Evolutionary conservation across 2,329 filamentous ascomycete species (phyloP).

Genomic region (Fusarium fracticaudum): DNA sequence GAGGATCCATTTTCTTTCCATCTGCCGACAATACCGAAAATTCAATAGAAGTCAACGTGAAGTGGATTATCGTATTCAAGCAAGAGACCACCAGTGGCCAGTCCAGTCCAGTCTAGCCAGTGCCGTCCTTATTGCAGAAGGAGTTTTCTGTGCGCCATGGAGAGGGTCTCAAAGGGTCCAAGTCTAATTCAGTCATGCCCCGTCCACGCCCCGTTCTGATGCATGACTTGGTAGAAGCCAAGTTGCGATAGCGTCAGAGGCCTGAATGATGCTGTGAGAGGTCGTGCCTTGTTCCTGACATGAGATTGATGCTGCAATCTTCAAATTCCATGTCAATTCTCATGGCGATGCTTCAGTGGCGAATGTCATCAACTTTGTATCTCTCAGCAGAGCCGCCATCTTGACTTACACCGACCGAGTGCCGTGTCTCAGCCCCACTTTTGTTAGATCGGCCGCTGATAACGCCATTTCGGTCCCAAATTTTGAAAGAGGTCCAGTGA

Average conservation of each 20-base stretch:
- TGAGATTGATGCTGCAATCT: background rate
- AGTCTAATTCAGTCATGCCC: constrained; percentile 16
- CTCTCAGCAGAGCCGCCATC: constrained; percentile 22
- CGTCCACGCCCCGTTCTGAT: constrained; percentile 27
- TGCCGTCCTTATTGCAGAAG: background rate
- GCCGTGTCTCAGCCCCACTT: constrained; percentile 35
- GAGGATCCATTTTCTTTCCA: constrained; percentile 7
- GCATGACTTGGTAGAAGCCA: constrained; percentile 25
- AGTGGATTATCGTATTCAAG: background rate
- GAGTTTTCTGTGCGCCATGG: constrained; percentile 16
- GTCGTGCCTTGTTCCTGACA: background rate
- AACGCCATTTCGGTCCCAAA: constrained; percentile 41
- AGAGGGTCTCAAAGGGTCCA: constrained; percentile 14
- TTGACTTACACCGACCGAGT: constrained; percentile 32
- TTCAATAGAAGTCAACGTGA: background rate
- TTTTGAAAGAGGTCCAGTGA: constrained; percentile 37
- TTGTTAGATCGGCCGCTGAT: constrained; percentile 42
- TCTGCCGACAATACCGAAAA: constrained; percentile 10
- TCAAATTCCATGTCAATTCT: background rate
- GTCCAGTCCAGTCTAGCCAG: background rate
- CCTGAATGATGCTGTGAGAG: background rate
- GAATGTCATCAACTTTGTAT: constrained; percentile 26
- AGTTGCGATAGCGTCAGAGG: constrained; percentile 9
- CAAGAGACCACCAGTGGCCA: background rate
- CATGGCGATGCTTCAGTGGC: constrained; percentile 21